Conservation (phyloP, 768 basidiomycete genomes). For the Sistotremastrum niveocremeum region DNA sequence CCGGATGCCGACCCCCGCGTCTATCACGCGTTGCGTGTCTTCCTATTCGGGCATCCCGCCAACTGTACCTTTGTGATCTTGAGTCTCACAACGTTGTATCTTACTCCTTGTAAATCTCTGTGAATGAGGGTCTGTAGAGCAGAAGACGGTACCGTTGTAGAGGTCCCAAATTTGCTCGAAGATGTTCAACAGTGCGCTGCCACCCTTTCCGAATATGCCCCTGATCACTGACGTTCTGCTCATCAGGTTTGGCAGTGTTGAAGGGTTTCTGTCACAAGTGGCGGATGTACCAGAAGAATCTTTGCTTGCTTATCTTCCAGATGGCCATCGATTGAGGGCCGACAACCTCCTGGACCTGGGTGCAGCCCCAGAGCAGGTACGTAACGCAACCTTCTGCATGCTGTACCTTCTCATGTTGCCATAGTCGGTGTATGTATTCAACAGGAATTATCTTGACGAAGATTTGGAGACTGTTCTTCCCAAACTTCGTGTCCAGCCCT, state of each 20-base stretch:
- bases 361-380: conserved; percentile 61
- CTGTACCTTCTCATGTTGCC: conserved; percentile 6
- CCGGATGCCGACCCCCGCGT: no score
- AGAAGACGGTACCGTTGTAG: no score
- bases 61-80: no score
- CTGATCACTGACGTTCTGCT: not conserved
- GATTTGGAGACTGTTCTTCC: conserved; percentile 51
- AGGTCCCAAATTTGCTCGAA: no score
- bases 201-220: no score
- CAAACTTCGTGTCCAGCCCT: conserved; percentile 47
- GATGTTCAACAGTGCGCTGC: no score
- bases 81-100: no score
- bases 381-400: conserved; percentile 9
- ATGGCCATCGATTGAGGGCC: conserved; percentile 58
- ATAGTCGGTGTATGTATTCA: conserved; percentile 71
- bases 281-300: conserved; percentile 57
- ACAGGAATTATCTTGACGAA: conserved; percentile 64
- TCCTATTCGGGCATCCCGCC: no score
- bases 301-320: conserved; percentile 65
- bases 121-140: no score
- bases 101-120: no score
- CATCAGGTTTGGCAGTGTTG: conserved; percentile 49
- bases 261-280: conserved; percentile 56
- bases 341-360: conserved; percentile 67
- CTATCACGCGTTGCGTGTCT: no score